Conservation (phyloP, 305 asterid genomes). For the Vinca major region DNA sequence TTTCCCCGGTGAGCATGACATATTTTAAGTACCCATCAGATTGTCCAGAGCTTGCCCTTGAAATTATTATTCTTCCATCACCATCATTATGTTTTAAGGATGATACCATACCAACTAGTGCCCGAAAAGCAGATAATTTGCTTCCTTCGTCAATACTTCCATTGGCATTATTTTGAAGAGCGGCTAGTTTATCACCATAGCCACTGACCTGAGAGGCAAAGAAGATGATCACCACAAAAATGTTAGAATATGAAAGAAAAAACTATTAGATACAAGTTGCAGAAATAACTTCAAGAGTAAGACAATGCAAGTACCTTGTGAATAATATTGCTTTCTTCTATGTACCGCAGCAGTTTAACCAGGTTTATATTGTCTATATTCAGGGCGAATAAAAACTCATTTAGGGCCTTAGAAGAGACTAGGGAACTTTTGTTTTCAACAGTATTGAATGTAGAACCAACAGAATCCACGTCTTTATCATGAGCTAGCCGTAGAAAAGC, state of each 20-base stretch:
- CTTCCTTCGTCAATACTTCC: conserved; percentile 46
- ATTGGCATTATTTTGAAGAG: conserved; percentile 27
- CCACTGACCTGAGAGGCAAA: conserved; percentile 61
- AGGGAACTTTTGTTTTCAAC: conserved; percentile 31
- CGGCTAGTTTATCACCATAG: conserved; percentile 58
- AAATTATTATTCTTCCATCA: conserved; percentile 73
- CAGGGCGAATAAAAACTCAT: conserved; percentile 77
- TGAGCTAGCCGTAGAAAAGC: conserved; percentile 47
- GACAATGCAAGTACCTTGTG: conserved; percentile 51
- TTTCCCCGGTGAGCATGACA: conserved; percentile 96
- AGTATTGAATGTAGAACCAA: conserved; percentile 25
- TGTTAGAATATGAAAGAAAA: conserved; percentile 1
- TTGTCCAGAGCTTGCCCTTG: conserved; percentile 40
- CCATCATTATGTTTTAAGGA: conserved; percentile 70
- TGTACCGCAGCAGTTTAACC: conserved; percentile 52
- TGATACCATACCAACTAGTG: conserved; percentile 50
- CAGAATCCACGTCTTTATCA: conserved; percentile 26
- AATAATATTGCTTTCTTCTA: conserved; percentile 75
- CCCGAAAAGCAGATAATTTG: conserved; percentile 71
- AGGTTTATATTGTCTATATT: conserved; percentile 93
- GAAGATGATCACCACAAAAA: conserved; percentile 12
- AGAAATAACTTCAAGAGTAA: conserved; percentile 8
- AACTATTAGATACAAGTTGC: conserved; percentile 10
- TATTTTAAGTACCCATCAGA: conserved; percentile 73
- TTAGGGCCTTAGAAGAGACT: conserved; percentile 52